Base-by-base conservation (phyloP, 768 basidiomycete species). In the Macrocybe gigantea region DNA sequence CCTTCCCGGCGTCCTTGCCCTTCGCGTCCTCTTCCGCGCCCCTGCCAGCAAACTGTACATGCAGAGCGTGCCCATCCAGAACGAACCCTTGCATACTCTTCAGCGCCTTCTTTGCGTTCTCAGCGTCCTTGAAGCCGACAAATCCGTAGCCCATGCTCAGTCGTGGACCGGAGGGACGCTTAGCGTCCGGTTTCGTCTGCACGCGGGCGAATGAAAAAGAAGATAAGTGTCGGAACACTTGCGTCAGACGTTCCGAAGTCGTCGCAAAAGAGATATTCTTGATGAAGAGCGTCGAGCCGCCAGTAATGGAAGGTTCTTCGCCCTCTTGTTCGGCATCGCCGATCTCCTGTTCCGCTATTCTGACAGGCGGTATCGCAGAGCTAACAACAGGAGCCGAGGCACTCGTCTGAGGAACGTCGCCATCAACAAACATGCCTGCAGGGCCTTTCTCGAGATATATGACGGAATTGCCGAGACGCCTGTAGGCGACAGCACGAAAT, bases 121-220 rank as follows among this genome's bases (percentile, higher is more conserved):
- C 88, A 0, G 61, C 63, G 29, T 82, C 83, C 60, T 79, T 80
- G 72, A 98, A 98, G 5, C 93, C 94, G 32, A 95, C 77, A 56
- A 99, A 99, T 0, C 95, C 96, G 61, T 94, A 97, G 0, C 95
- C 95, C 91, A 94, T 95, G 61, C 89, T 93, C 43, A 96, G 67
- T 42, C 79, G 73, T 7, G 57, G 60, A 8, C 75, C 73, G 0
- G 73, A 72, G 2, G 81, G 77, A 7, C 78, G 73, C 59, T 89
- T 89, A 0, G 91, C 85, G 64, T 95, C 89, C 0, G 86, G 81
- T 63, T 96, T 97, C 33, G 82, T 94, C 63, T 97, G 92, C 5
- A 97, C 79, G 11, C 89, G 84, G 14, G 93, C 89, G 60, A 94
- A 97, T 1, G 78, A 71, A 64, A 92, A 96, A 6, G 78, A 82